Evolutionary conservation across 2,329 filamentous ascomycete genomes (phyloP).

Genomic region (Trematosphaeria pertusa): DNA sequence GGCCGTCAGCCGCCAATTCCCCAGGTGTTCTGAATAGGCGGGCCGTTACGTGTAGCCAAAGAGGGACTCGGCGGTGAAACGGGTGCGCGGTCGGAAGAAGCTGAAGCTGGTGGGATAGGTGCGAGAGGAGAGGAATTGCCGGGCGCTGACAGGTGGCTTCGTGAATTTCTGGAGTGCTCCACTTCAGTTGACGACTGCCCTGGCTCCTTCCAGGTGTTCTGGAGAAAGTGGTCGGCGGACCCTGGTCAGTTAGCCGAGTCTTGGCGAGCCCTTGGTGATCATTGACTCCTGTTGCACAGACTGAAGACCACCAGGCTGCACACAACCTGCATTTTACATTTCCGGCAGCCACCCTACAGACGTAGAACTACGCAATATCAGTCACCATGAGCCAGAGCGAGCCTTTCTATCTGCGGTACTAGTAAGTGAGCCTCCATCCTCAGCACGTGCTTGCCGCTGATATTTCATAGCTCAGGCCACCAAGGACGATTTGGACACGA

Average conservation of each 20-base stretch:
- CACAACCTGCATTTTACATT: too few species aligned
- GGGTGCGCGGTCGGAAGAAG: slow-evolving; percentile 17
- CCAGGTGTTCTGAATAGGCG: slow-evolving; percentile 34
- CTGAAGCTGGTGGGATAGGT: slow-evolving; percentile 16
- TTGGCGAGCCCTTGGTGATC: slow-evolving; percentile 27
- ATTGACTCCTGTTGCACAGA: too few species aligned
- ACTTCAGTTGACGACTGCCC: slow-evolving; percentile 35
- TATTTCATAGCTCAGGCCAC: slow-evolving; percentile 80
- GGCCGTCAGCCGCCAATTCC: slow-evolving; percentile 44
- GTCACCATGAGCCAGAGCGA: slow-evolving; percentile 69
- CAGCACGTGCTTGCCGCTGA: slow-evolving; percentile 26
- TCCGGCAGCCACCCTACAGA: too few species aligned
- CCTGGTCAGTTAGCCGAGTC: slow-evolving; percentile 11
- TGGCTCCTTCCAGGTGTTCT: slow-evolving; percentile 46
- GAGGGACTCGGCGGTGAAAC: slow-evolving; percentile 22
- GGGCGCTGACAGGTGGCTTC: slow-evolving; percentile 26
- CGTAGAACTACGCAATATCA: too few species aligned
- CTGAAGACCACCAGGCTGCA: too few species aligned
- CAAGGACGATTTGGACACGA: slow-evolving; percentile 97
- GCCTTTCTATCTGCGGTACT: slow-evolving; percentile 95
- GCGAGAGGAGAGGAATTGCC: slow-evolving; percentile 20
- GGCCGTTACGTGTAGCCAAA: slow-evolving; percentile 45
- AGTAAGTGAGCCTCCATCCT: slow-evolving; percentile 66
- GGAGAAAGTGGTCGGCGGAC: slow-evolving; percentile 46
- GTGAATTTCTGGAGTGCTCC: slow-evolving; percentile 22